These are phyloP conservation scores for Bombardia bombarda DNA, from an alignment of 495 filamentous ascomycete genomes.

Conservation along the genomic window DNA sequence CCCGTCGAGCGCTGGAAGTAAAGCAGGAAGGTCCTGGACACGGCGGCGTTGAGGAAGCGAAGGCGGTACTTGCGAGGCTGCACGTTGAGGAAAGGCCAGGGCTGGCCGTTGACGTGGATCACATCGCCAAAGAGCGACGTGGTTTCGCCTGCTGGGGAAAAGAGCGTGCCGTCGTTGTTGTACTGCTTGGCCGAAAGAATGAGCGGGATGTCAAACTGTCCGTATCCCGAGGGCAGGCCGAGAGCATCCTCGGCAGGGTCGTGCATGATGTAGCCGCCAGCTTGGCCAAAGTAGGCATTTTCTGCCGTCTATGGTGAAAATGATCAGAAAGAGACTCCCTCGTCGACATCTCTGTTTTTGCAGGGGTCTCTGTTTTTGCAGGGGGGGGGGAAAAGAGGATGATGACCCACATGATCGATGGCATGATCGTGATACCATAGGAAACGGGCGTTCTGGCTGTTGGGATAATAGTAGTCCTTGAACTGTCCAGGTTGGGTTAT, in stretches of 20 bases:
- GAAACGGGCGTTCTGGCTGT: constrained; percentile 38
- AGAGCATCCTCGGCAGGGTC: constrained; percentile 35
- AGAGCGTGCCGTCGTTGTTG: constrained; percentile 36
- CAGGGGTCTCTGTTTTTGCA: too few relatives aligned
- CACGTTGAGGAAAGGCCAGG: constrained; percentile 48
- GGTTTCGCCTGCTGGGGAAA: constrained; percentile 27
- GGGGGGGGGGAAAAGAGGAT: too few relatives aligned
- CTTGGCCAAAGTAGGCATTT: constrained; percentile 47
- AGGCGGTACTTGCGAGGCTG: constrained; percentile 52
- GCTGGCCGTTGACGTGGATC: constrained; percentile 49
- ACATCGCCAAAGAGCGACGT: constrained; percentile 45
- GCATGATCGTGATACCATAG: constrained; percentile 57
- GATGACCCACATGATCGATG: constrained; percentile 13
- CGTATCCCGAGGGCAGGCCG: constrained; percentile 37
- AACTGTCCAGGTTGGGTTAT: constrained; percentile 38
- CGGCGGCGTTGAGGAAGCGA: constrained; percentile 40
- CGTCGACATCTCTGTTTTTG: too few relatives aligned
- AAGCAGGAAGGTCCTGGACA: constrained; percentile 42
- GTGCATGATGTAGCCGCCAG: constrained; percentile 38
- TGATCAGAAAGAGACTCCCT: not conserved
- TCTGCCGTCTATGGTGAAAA: constrained; percentile 29
- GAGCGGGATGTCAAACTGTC: constrained; percentile 44
- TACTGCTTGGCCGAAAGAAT: constrained; percentile 43
- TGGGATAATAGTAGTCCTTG: constrained; percentile 56
- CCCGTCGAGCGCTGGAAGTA: constrained; percentile 25